A percentile compares a stretch with the other conserved stretches of the same genome.
Evolutionary conservation across 768 basidiomycete species (phyloP).

Genomic region (Hortiboletus campestris): DNA sequence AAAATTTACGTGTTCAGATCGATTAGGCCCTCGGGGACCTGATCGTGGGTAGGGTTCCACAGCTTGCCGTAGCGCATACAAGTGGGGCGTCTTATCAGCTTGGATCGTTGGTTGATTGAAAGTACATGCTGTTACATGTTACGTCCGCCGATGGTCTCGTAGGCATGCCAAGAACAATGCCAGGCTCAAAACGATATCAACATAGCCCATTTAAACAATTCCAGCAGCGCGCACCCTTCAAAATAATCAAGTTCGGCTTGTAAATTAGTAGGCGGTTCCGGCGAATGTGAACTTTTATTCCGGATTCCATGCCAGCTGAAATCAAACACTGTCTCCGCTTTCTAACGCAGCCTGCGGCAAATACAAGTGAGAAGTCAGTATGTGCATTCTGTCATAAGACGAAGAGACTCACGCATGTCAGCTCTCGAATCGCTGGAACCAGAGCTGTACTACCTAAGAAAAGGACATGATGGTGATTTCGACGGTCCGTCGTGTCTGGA

Average conservation of each 20-base stretch:
- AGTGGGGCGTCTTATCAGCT: no score
- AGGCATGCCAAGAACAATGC: no score
- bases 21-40: no score
- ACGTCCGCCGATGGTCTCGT: no score
- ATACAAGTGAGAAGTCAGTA: neutral
- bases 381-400: neutral
- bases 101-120: no score
- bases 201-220: no score
- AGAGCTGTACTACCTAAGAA: neutral
- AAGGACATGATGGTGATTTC: neutral
- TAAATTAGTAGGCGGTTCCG: neutral
- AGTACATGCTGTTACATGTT: no score
- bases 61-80: neutral
- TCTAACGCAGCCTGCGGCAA: neutral
- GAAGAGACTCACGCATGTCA: no score
- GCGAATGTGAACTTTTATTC: neutral
- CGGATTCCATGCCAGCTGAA: neutral
- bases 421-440: neutral
- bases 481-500: neutral
- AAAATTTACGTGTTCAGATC: no score
- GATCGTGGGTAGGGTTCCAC: constrained; percentile 9
- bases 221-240: no score
- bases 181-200: no score
- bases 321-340: neutral
- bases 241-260: no score